phyloP scores from a whole-genome alignment of 2,329 filamentous ascomycete species.

The Curvularia verruculosa region DNA sequence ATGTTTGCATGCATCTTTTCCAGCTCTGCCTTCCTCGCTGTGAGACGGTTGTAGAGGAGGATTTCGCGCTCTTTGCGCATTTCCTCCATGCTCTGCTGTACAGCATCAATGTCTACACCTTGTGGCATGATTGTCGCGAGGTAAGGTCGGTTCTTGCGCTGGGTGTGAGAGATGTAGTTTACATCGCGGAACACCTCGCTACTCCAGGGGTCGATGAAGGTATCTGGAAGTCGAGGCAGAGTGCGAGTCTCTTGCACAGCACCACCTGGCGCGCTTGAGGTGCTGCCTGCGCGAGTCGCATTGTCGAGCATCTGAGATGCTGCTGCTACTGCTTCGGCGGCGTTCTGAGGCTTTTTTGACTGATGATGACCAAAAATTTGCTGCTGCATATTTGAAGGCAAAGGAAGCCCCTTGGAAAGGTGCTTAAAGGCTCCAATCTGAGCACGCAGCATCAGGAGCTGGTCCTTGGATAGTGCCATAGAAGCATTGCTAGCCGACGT shows the following conservation, averaged over 20 bases:
- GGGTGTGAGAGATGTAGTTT: conserved; percentile 78
- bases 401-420: conserved; percentile 82
- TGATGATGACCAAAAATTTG: conserved; percentile 78
- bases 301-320: conserved; percentile 60
- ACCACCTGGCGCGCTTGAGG: conserved; percentile 50
- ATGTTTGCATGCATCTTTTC: conserved; percentile 84
- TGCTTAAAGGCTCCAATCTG: conserved; percentile 94
- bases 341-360: conserved; percentile 55
- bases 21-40: conserved; percentile 81
- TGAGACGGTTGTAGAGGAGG: conserved; percentile 88
- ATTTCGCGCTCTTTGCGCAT: conserved; percentile 85
- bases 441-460: conserved; percentile 76
- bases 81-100: conserved; percentile 51
- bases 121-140: conserved; percentile 88
- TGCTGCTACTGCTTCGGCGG: conserved; percentile 50
- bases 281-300: conserved; percentile 49
- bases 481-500: conserved; percentile 36
- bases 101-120: conserved; percentile 80
- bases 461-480: conserved; percentile 61
- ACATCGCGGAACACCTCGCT: conserved; percentile 62
- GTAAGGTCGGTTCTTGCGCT: conserved; percentile 76
- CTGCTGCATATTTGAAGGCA: conserved; percentile 80
- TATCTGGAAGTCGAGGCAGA: conserved; percentile 54
- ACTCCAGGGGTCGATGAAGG: conserved; percentile 56
- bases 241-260: conserved; percentile 41